phyloP scores from a whole-genome alignment of 75 land plant species.

The Selaginella moellendorffii region DNA sequence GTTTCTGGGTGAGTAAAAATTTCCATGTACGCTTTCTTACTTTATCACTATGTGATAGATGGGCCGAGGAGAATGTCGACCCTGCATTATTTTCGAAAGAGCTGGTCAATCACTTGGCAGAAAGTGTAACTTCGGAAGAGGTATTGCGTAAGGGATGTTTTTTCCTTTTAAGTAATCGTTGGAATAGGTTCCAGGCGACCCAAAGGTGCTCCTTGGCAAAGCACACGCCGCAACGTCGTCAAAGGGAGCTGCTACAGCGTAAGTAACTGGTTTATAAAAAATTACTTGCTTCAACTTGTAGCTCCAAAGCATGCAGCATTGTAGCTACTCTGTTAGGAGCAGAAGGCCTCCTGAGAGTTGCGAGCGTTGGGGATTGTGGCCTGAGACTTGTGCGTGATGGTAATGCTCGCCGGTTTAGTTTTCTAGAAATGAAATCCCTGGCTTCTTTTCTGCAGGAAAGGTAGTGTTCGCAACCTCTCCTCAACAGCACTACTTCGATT shows the following conservation, averaged over 20 bases:
- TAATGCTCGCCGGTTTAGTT: constrained; percentile 3
- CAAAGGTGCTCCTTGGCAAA: constrained; percentile 39
- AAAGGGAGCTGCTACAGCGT: constrained; percentile 88
- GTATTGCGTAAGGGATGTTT: constrained; percentile 17
- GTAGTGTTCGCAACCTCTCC: constrained; percentile 61
- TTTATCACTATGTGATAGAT: constrained; percentile 27
- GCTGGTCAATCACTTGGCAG: constrained; percentile 46
- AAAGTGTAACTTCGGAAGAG: constrained; percentile 50
- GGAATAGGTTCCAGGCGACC: constrained; percentile 39
- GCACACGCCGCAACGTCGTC: constrained; percentile 78
- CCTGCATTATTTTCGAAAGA: constrained; percentile 76
- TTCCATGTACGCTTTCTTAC: neutral
- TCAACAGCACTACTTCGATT: constrained; percentile 95
- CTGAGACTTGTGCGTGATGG: constrained; percentile 66
- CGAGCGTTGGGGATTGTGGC: constrained; percentile 94
- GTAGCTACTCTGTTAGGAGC: constrained; percentile 67
- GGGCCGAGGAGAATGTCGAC: constrained; percentile 84
- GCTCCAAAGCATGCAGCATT: constrained; percentile 35
- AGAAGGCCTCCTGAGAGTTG: constrained; percentile 57
- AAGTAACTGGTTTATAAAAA: constrained; percentile 13
- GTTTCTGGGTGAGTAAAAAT: constrained; percentile 65
- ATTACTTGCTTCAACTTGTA: neutral
- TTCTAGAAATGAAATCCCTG: neutral
- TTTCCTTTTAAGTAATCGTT: neutral
- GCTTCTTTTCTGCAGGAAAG: constrained; percentile 32